Base-by-base conservation (phyloP, 345 rosid genomes). In the Eucalyptus cloeziana region DNA sequence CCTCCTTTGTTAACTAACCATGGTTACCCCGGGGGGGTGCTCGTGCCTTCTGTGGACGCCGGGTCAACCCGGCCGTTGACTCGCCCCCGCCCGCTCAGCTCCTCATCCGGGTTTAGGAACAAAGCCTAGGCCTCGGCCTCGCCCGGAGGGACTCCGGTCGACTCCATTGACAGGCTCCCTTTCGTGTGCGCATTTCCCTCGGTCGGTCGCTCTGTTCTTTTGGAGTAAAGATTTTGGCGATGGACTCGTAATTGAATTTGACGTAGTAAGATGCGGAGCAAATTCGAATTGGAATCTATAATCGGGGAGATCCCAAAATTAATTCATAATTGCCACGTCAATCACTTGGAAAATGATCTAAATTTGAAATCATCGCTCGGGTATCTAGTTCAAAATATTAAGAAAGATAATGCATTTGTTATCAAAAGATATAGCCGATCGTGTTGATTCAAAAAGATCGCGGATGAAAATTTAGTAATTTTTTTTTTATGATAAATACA, bases 261-360 rank as follows among this genome's bases (percentile, higher is more conserved):
- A 10, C 4, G 3, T 12, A 71, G 8, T 13, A 19, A 27, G 81
- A 71, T 22, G 11, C 2, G 45, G 13, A 71, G 11, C 25, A 12
- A 37, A 71, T 33, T 16, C 2, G 31, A 33, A 33, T 33, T 50
- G 25, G 10, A 52, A 52, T 69, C 31, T 15, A 13, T 31, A 4
- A 4, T 4, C 1, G 13, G n/a, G 10, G 43, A 69, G 44, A 69
- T 69, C 3, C 12, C 2, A 1, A 3, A 5, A 69, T 8, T 69
- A 8, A 17, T 8, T 69, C 1, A 1, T 22, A 19, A 69, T 2
- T 10, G 3, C 1, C 24, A 5, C 3, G 7, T 37, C 0, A 37
- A 71, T 71, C 81, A 9, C 44, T 9, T 2, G 0, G 2, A 33
- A 19, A 69, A 33, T 33, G 10, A 33, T n/a, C 13, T 1, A n/a